A percentile compares a stretch with the other conserved stretches of the same genome.
Evolutionary conservation across 2,329 filamentous ascomycete genomes (phyloP).

Genomic region (Aspergillus transmontanensis): DNA sequence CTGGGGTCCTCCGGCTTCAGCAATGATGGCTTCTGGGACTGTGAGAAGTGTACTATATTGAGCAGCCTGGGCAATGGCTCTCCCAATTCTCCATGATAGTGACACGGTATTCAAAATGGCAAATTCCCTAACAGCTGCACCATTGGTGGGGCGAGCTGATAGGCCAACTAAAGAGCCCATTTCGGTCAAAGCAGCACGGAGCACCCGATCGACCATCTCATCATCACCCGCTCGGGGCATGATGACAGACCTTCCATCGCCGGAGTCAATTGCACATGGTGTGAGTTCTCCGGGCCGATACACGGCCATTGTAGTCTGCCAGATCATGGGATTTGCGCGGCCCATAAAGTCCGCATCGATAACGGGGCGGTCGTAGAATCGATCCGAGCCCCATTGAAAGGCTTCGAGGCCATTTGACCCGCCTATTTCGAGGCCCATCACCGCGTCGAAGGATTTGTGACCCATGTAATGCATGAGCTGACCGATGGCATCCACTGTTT

Average conservation of each 20-base stretch:
- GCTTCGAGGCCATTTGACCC: slow-evolving; percentile 59
- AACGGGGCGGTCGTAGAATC: slow-evolving; percentile 46
- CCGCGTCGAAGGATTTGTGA: background rate
- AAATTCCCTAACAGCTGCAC: slow-evolving; percentile 14
- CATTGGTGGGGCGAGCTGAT: slow-evolving; percentile 17
- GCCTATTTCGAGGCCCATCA: slow-evolving; percentile 66
- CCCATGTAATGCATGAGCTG: slow-evolving; percentile 50
- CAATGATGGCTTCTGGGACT: slow-evolving; percentile 20
- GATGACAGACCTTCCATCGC: slow-evolving; percentile 55
- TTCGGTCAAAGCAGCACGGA: slow-evolving; percentile 56
- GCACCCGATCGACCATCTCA: slow-evolving; percentile 51
- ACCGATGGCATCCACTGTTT: slow-evolving; percentile 45
- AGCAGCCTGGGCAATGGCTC: slow-evolving; percentile 20
- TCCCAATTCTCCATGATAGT: slow-evolving; percentile 52
- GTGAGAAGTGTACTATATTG: slow-evolving; percentile 14
- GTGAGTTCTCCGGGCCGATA: slow-evolving; percentile 43
- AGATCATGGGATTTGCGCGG: slow-evolving; percentile 49
- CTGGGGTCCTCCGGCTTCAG: slow-evolving; percentile 22
- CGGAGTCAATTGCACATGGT: slow-evolving; percentile 53
- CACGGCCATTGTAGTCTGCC: slow-evolving; percentile 50
- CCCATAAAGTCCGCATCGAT: slow-evolving; percentile 52
- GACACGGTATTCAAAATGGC: slow-evolving; percentile 55
- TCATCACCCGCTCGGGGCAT: slow-evolving; percentile 41
- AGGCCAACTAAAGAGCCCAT: slow-evolving; percentile 53
- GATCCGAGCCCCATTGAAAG: background rate